Evolutionary conservation across 768 basidiomycete species (phyloP).

Genomic region (Kwoniella dejecticola): DNA sequence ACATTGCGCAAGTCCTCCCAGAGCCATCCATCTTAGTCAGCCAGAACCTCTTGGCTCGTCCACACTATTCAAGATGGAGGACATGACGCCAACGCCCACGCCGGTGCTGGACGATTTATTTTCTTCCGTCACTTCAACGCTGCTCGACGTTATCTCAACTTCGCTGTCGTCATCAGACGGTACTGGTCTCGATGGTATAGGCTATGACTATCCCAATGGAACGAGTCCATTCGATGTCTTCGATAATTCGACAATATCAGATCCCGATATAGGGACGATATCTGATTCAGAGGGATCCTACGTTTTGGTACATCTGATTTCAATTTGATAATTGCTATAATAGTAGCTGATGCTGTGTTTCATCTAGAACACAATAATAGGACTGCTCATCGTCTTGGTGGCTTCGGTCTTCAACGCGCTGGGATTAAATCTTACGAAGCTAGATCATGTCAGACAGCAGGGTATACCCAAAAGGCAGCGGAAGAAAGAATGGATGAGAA

Average conservation of each 20-base stretch:
- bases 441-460: conserved; percentile 73
- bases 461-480: conserved; percentile 72
- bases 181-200: neutral
- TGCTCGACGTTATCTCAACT: conserved; percentile 25
- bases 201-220: conserved; percentile 7
- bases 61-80: no score
- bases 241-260: conserved; percentile 16
- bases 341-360: neutral
- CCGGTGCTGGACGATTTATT: conserved; percentile 3
- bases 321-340: neutral
- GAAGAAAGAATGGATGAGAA: conserved; percentile 75
- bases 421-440: conserved; percentile 90
- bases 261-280: conserved; percentile 15
- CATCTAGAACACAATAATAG: conserved; percentile 48
- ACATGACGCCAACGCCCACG: conserved; percentile 16
- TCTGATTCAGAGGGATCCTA: conserved; percentile 34
- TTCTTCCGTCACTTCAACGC: conserved; percentile 23
- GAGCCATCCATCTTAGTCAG: no score
- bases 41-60: no score
- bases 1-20: no score
- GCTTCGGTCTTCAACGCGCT: conserved; percentile 63
- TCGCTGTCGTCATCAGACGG: conserved; percentile 6
- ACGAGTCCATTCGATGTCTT: conserved; percentile 18
- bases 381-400: conserved; percentile 77
- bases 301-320: conserved; percentile 23